phyloP scores from a whole-genome alignment of 768 basidiomycete species.

The Lactarius pseudohatsudake region DNA sequence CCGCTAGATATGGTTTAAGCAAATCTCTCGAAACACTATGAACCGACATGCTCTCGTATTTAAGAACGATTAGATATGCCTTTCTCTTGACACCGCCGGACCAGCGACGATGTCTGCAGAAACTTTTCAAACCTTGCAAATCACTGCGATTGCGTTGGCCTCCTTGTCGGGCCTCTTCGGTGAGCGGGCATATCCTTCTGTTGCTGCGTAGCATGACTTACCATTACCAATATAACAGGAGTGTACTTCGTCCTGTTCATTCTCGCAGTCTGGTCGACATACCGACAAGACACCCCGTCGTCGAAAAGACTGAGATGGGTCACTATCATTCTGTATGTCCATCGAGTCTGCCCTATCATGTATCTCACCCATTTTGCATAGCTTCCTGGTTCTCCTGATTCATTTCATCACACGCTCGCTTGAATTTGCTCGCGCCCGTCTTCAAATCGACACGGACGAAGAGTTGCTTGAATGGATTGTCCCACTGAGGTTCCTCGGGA shows the following conservation, averaged over 20 bases:
- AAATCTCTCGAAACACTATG: no score
- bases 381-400: slow-evolving; percentile 29
- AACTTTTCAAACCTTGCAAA: slow-evolving; percentile 25
- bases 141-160: slow-evolving; percentile 22
- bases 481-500: slow-evolving; percentile 22
- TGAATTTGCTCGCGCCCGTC: slow-evolving; percentile 28
- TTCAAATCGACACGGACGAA: slow-evolving; percentile 16
- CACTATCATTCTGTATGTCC: slow-evolving; percentile 29
- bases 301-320: slow-evolving; percentile 28
- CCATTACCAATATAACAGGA: slow-evolving; percentile 19
- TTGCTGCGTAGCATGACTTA: not conserved
- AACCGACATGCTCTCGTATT: not conserved
- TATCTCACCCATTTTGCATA: slow-evolving; percentile 11
- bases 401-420: slow-evolving; percentile 32
- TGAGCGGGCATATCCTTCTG: slow-evolving; percentile 7
- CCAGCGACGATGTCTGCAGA: slow-evolving; percentile 10
- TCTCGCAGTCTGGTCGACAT: slow-evolving; percentile 32
- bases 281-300: slow-evolving; percentile 7
- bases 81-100: not conserved
- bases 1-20: no score
- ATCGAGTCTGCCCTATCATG: slow-evolving; percentile 30
- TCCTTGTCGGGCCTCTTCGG: slow-evolving; percentile 29
- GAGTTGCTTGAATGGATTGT: slow-evolving; percentile 29
- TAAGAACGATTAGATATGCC: not conserved
- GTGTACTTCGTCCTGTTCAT: slow-evolving; percentile 30